phyloP scores from a whole-genome alignment of 495 filamentous ascomycete genomes.

The Aspergillus conjunctus region DNA sequence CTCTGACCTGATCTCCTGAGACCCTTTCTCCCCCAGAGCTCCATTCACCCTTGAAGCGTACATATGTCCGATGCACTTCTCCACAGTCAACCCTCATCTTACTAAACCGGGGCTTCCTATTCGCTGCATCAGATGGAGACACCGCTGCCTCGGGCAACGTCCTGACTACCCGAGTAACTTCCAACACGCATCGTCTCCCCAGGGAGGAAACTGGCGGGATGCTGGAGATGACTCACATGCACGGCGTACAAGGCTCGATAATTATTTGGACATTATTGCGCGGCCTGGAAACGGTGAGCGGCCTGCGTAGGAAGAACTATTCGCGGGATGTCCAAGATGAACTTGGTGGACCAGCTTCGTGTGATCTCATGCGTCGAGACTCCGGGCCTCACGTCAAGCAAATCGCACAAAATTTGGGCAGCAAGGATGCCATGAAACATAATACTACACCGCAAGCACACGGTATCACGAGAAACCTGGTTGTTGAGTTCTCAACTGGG shows the following conservation, averaged over 20 bases:
- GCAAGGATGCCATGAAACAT: background rate
- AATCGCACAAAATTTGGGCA: background rate
- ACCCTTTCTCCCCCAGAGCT: background rate
- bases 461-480: background rate
- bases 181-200: background rate
- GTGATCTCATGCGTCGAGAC: background rate
- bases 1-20: background rate
- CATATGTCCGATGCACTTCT: conserved; percentile 2
- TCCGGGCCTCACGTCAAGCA: background rate
- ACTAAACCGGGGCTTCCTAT: background rate
- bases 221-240: conserved; percentile 6
- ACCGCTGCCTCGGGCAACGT: background rate
- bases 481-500: conserved; percentile 3
- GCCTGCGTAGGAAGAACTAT: background rate
- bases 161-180: background rate
- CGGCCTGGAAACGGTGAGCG: background rate
- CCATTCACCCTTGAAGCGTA: background rate
- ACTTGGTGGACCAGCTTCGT: background rate
- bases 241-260: background rate
- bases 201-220: background rate
- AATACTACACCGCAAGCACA: conserved; percentile 1
- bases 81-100: background rate
- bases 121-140: background rate
- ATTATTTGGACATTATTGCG: background rate
- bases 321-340: background rate